Base-by-base conservation (phyloP, 768 basidiomycete genomes). In the Tremella mesenterica region DNA sequence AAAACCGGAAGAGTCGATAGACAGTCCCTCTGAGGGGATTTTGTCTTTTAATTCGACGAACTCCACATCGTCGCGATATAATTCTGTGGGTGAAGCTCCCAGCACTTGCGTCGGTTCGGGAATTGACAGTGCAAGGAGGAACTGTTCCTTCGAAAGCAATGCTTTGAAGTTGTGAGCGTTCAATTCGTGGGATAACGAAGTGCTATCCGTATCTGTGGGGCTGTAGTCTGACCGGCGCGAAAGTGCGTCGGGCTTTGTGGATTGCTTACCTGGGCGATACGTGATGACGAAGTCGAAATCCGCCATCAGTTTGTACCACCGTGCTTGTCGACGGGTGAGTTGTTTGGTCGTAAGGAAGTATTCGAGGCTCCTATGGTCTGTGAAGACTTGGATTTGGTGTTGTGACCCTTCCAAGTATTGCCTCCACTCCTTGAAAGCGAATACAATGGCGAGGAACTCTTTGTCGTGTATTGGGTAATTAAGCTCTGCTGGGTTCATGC, bases 401-500 rank as follows among this genome's bases (percentile, higher is more conserved):
- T 29, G 10, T 25, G 26, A 5, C 28, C 27, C 16, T 47, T 57
- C 56, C 6, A 52, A 28, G 44, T 53, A 57, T 21, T 52, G 51
- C n/a, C 52, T 9, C 56, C 56, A 57, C 3, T 26, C 27, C 5
- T 4, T 20, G 29, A 54, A 48, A 0, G 72, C 71, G 21, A 63
- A 27, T n/a, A 80, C 63, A 50, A 81, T 74, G 3, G 76, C 77
- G 0, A 81, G 70, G 20, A 80, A 63, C 69, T 81, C 80, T 53
- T 77, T 76, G 56, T 82, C 75, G 52, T 81, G 74, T 25, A 78
- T 74, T 10, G 79, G 69, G 54, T 81, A 81, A 61, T 80, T 81
- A 0, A 58, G 28, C 58, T 82, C 75, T 0, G 75, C 62, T 0
- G 57, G 33, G 14, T 53, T 59, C 27, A 67, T 13, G n/a, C 51